A percentile compares a stretch with the other conserved stretches of the same genome.
Evolutionary conservation across 345 rosid species (phyloP).

Genomic region (Citropsis articulata): DNA sequence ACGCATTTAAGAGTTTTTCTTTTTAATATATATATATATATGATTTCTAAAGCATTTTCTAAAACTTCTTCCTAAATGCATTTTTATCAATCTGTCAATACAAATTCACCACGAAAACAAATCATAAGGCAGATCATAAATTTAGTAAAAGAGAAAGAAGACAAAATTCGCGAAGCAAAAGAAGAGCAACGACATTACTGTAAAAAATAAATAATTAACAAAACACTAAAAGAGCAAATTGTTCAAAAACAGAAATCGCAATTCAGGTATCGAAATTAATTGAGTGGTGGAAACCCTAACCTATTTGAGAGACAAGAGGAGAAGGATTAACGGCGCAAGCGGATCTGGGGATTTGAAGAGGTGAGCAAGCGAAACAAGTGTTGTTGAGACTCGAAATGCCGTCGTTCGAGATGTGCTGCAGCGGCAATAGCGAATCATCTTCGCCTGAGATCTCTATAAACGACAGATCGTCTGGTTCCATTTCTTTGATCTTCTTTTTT

Average conservation of each 20-base stretch:
- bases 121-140: not conserved
- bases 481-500: constrained; percentile 14
- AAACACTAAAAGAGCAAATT: not conserved
- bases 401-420: constrained; percentile 31
- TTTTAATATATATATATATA: not conserved
- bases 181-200: not conserved
- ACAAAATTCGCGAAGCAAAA: not conserved
- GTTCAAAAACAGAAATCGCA: not conserved
- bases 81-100: not conserved
- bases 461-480: constrained; percentile 58
- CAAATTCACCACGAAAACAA: not conserved
- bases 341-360: constrained; percentile 56
- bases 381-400: constrained; percentile 20
- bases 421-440: constrained; percentile 56
- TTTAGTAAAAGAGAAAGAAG: not conserved
- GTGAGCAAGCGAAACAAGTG: constrained; percentile 57
- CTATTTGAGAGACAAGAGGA: constrained; percentile 28
- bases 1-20: not conserved
- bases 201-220: not conserved
- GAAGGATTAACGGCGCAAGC: constrained; percentile 22
- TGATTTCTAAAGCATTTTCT: no score
- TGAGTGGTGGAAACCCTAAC: constrained; percentile 26
- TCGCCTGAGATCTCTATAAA: constrained; percentile 62
- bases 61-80: not conserved
- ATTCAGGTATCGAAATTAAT: not conserved